Conservation (phyloP, 257 asterid species). For the Rhazya stricta region DNA sequence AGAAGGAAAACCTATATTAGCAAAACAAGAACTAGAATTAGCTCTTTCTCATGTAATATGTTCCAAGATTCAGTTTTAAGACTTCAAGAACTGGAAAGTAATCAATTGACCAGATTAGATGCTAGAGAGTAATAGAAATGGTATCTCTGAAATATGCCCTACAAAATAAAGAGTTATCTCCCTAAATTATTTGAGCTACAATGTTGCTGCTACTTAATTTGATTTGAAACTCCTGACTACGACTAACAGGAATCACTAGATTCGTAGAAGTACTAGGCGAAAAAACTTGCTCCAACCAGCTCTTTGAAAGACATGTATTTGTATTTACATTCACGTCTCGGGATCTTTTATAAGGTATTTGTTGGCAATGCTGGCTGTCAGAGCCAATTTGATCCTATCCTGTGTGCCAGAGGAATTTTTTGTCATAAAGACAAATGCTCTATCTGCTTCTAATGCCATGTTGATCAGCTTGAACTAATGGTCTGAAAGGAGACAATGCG, state of each 20-base stretch:
- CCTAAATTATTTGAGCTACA: not conserved
- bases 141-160: not conserved
- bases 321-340: slow-evolving; percentile 1
- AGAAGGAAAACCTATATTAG: not conserved
- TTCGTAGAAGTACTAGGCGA: not conserved
- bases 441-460: not conserved
- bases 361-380: not conserved
- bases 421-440: not conserved
- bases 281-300: slow-evolving; percentile 1
- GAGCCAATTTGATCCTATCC: not conserved
- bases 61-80: too few species aligned
- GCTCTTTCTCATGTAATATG: too few species aligned
- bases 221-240: slow-evolving; percentile 1
- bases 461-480: not conserved
- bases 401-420: not conserved
- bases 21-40: not conserved
- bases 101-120: too few species aligned
- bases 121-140: too few species aligned
- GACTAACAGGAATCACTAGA: slow-evolving; percentile 1
- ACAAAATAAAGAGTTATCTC: not conserved
- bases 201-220: not conserved
- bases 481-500: too few species aligned
- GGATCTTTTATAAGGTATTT: not conserved
- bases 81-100: too few species aligned
- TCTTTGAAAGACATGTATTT: slow-evolving; percentile 7